These are phyloP conservation scores for Stentor roeselii DNA, from an alignment of 73 alveolate species.

Conservation along the genomic window DNA sequence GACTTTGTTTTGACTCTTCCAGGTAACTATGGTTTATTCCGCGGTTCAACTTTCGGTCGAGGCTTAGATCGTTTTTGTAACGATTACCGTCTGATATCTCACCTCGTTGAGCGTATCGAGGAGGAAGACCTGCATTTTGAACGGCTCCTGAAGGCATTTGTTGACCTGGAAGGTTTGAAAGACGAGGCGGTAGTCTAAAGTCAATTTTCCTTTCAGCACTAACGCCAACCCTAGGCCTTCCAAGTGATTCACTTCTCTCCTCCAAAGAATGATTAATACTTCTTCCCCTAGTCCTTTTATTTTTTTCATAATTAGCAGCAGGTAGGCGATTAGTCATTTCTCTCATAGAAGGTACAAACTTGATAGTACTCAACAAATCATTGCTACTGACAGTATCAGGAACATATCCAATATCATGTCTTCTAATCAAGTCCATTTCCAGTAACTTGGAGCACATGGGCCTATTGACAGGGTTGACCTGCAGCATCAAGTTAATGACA, in stretches of 20 bases:
- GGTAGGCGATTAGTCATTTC: conserved; percentile 3
- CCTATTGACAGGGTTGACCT: background rate
- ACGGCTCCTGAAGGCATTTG: background rate
- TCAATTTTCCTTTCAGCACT: background rate
- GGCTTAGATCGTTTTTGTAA: background rate
- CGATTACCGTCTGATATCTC: background rate
- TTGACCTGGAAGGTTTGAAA: too few relatives aligned
- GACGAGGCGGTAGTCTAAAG: too few relatives aligned
- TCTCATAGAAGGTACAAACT: background rate
- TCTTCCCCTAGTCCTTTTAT: background rate
- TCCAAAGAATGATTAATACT: background rate
- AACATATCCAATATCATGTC: background rate
- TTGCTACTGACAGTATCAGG: too few relatives aligned
- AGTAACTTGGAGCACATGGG: background rate
- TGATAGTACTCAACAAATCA: background rate
- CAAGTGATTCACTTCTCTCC: background rate
- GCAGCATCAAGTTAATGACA: conserved; percentile 12
- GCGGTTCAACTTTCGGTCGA: background rate
- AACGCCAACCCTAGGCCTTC: background rate
- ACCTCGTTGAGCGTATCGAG: background rate
- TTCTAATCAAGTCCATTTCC: background rate
- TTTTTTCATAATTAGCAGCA: conserved; percentile 6
- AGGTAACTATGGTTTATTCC: background rate
- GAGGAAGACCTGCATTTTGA: background rate
- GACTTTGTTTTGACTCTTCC: background rate